phyloP scores from a whole-genome alignment of 23 red algal genomes.

The Agarophyton chilense region DNA sequence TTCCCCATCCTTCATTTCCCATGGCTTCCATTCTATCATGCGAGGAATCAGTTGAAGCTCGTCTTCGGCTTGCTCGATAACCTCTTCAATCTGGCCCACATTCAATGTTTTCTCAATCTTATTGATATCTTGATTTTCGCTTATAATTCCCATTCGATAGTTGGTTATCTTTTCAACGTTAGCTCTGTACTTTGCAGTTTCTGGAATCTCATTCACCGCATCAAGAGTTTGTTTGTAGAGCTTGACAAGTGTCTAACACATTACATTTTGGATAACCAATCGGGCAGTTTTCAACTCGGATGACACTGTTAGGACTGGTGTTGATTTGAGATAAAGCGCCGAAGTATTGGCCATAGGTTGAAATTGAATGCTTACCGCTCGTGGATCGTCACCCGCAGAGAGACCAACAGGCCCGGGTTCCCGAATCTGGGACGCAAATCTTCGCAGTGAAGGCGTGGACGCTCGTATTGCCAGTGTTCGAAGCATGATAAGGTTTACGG shows the following conservation, averaged over 20 bases:
- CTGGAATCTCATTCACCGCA: constrained; percentile 71
- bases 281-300: background rate
- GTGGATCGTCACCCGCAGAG: constrained; percentile 24
- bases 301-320: background rate
- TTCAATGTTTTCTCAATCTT: constrained; percentile 75
- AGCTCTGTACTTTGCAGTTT: constrained; percentile 67
- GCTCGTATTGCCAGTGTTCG: constrained; percentile 6
- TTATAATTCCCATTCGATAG: constrained; percentile 69
- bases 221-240: constrained; percentile 74
- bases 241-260: constrained; percentile 39
- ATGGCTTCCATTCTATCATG: constrained; percentile 78
- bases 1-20: constrained; percentile 62
- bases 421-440: constrained; percentile 4
- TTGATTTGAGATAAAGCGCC: background rate
- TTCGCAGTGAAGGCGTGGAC: background rate
- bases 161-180: constrained; percentile 89
- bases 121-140: constrained; percentile 56
- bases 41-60: constrained; percentile 82
- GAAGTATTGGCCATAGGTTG: background rate
- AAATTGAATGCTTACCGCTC: constrained; percentile 30
- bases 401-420: constrained; percentile 46
- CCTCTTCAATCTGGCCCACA: constrained; percentile 66
- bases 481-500: background rate
- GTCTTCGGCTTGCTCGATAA: constrained; percentile 78
- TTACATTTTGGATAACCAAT: background rate